Percentiles rank a stretch among this genome's conserved stretches.
Conservation (phyloP, 2,329 filamentous ascomycete species). For the Pseudocercospora musae region DNA sequence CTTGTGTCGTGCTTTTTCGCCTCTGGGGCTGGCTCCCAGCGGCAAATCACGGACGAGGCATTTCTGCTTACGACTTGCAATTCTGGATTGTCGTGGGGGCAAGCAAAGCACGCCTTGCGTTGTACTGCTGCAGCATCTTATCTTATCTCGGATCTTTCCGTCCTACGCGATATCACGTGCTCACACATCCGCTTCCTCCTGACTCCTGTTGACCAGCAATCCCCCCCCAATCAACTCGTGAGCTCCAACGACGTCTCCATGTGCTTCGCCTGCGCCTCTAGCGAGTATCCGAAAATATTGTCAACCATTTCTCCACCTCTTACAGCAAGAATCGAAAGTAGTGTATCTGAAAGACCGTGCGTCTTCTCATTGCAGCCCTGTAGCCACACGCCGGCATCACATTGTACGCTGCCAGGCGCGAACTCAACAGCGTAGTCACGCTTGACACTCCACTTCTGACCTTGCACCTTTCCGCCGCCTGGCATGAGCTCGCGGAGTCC, state of each 20-base stretch:
- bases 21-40: not conserved
- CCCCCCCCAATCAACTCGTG: not conserved
- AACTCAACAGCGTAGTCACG: conserved; percentile 79
- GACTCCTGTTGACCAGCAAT: not conserved
- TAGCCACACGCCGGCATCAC: conserved; percentile 78
- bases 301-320: conserved; percentile 39
- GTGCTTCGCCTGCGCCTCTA: conserved; percentile 12
- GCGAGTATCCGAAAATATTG: conserved; percentile 35
- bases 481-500: conserved; percentile 65
- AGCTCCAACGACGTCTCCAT: conserved; percentile 16
- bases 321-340: conserved; percentile 37
- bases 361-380: conserved; percentile 93
- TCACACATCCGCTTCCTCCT: too few species aligned
- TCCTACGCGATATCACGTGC: too few species aligned
- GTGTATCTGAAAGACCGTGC: conserved; percentile 65
- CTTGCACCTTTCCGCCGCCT: conserved; percentile 43
- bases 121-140: not conserved
- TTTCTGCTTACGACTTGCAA: not conserved
- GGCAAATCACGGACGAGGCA: not conserved
- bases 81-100: not conserved
- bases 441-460: conserved; percentile 61
- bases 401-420: conserved; percentile 62
- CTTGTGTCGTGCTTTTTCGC: conserved; percentile 1
- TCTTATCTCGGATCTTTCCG: not conserved
- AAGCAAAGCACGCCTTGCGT: too few species aligned